Evolutionary conservation across 805 yeast species (phyloP), one percentile per base, ranked within the genome.

Genomic region (Grigorovia jiainica): DNA sequence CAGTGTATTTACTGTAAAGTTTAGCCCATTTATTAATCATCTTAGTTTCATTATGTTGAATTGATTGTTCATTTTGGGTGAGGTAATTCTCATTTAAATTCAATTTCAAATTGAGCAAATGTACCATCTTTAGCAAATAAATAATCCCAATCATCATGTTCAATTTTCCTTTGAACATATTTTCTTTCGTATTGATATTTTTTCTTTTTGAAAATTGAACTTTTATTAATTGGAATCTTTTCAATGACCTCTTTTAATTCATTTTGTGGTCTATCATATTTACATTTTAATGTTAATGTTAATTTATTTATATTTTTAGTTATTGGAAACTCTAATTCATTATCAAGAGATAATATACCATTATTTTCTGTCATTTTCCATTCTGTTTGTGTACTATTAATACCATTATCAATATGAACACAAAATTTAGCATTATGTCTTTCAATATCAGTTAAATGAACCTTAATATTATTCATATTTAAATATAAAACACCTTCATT

Each of bases 71-170:
- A 57, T 34, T 37, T 23, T 43, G 36, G 1, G 46, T 30, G 31
- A 61, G 44, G 33, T 49, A 48, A 4, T 38, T 43, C 4, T 46
- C 45, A 41, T 48, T 41, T 7, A 61, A 36, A 11, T 7, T 73
- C 73, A 41, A 89, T 67, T 50, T 81, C 78, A 41, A 83, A 75
- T 53, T 90, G 72, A 7, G 87, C 95, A 69, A 85, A 87, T 30
- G 95, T 85, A 2, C 97, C 97, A 59, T 87, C 94, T 27, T 71
- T 69, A 1, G 97, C 95, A 47, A 87, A 72, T 42, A 74, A 64
- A 27, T 67, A 60, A 27, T 73, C 74, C 82, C 90, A 75, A 2
- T 71, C 64, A 63, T 83, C 94, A 20, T 50, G 43, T 4, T 62
- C 60, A 1, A 72, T 66, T 25, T 73, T 69, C 46, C 68, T 67